Evolutionary conservation across 176 grass and related monocot species (phyloP).

Genomic region (Secale cereale): DNA sequence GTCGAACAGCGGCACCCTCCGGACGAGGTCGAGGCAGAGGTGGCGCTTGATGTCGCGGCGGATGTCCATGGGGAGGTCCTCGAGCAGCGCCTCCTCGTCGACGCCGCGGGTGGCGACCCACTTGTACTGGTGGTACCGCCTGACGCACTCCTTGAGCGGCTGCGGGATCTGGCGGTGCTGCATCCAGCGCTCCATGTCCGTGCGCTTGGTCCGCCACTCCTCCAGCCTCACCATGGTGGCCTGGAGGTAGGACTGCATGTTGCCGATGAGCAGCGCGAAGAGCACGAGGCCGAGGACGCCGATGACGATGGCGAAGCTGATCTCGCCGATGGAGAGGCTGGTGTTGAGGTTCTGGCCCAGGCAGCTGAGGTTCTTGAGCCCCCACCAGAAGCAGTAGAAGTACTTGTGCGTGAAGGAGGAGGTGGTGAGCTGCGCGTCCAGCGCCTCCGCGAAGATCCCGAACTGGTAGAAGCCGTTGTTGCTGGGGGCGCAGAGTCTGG

Average conservation of each 20-base stretch:
- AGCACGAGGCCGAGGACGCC: conserved; percentile 82
- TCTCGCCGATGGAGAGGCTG: conserved; percentile 64
- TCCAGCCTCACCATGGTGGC: conserved; percentile 85
- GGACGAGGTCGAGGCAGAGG: conserved; percentile 88
- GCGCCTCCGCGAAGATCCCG: conserved; percentile 79
- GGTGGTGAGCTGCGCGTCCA: conserved; percentile 50
- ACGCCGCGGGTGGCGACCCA: conserved; percentile 90
- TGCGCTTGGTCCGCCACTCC: conserved; percentile 82
- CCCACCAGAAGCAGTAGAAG: conserved; percentile 99
- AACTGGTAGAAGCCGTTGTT: conserved; percentile 68
- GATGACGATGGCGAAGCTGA: conserved; percentile 74
- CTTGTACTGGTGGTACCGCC: conserved; percentile 80
- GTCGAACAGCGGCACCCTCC: conserved; percentile 84
- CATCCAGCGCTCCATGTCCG: conserved; percentile 99
- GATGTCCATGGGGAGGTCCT: conserved; percentile 76
- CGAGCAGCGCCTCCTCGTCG: conserved; percentile 74
- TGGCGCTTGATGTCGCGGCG: conserved; percentile 93
- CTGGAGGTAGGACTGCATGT: conserved; percentile 90
- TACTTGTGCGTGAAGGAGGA: conserved; percentile 88
- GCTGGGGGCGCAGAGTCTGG: conserved; percentile 43
- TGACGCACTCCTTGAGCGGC: conserved; percentile 65
- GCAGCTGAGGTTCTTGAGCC: conserved; percentile 93
- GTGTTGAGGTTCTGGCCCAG: conserved; percentile 87
- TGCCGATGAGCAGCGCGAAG: conserved; percentile 91
- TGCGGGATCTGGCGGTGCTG: conserved; percentile 81